A percentile compares a stretch with the other conserved stretches of the same genome.
These are phyloP conservation scores for Lunasporangiospora selenospora DNA, from an alignment of 192 early-diverging fungal species.

Conservation along the genomic window DNA sequence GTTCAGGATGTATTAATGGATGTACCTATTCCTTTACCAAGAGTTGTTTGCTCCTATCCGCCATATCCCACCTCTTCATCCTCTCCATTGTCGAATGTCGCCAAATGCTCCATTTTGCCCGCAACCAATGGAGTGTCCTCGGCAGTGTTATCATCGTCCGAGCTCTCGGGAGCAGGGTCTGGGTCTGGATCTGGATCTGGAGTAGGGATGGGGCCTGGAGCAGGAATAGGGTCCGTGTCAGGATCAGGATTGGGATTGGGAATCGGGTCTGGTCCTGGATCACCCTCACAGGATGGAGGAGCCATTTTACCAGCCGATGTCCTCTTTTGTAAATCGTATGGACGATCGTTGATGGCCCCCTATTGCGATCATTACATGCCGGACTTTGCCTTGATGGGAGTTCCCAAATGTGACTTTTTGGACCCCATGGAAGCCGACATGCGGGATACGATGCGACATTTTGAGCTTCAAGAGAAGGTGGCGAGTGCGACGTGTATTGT, in stretches of 20 bases:
- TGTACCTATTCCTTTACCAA: conserved; percentile 30
- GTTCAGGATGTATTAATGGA: conserved; percentile 29
- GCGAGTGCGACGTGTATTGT: conserved; percentile 49
- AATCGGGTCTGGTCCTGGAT: background rate
- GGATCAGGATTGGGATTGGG: background rate
- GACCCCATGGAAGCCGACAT: conserved; percentile 53
- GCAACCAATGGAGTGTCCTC: background rate
- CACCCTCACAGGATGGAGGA: conserved; percentile 3
- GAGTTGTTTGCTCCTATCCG: conserved; percentile 33
- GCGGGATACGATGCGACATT: conserved; percentile 47
- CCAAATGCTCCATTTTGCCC: background rate
- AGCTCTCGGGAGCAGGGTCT: too few species aligned
- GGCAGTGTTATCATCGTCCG: too few species aligned
- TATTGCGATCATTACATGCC: conserved; percentile 60
- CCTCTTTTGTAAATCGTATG: conserved; percentile 63
- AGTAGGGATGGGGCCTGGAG: too few species aligned
- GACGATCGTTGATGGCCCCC: conserved; percentile 62
- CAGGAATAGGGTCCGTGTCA: background rate
- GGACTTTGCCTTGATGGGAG: conserved; percentile 64
- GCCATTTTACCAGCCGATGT: conserved; percentile 49
- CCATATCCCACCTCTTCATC: conserved; percentile 19
- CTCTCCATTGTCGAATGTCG: background rate
- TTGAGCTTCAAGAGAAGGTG: conserved; percentile 31
- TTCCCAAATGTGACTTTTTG: conserved; percentile 55
- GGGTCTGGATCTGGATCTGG: too few species aligned